Base-by-base conservation (phyloP, 345 rosid species). In the Raphanus sativus region DNA sequence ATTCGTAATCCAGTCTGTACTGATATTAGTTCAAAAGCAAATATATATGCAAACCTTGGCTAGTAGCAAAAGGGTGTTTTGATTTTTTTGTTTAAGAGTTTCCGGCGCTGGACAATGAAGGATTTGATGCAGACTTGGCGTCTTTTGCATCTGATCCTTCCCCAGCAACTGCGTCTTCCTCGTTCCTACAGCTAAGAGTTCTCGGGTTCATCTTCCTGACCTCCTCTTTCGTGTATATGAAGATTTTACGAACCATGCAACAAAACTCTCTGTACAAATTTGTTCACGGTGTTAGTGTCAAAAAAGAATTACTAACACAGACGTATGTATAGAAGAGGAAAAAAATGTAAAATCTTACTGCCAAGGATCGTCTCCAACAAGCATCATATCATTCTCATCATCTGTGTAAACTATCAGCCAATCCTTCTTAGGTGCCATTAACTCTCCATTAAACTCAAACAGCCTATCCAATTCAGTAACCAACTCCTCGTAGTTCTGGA, bases 321-420 rank as follows among this genome's bases (percentile, higher is more conserved):
- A 79, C 7, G 34, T 30, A 8, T 38, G 45, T 9, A 38, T 25
- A 12, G 36, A 54, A 5, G 38, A 26, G 5, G n/a, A 33, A 29
- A 25, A 56, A 12, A 48, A 9, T 16, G 70, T 24, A 50, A 74
- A 50, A 71, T 55, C 94, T 83, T 89, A 91, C 98, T 82, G 89
- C 98, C 97, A 94, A 9, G 98, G 98, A 81, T 94, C 98, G 65
- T 94, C 98, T 42, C 97, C 98, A 45, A 90, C 94, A 67, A 89
- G 94, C 98, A 94, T 91, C 86, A 91, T 90, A 71, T 94, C 98
- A 66, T 84, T 90, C 83, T 94, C 98, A 54, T 89, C 91, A 80
- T 94, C 98, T 5, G 92, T 88, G 69, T 88, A 93, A 8, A 91
- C 90, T 34, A 91, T 76, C 71, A 87, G 79, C 98, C 97, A 91